Evolutionary conservation across 257 asterid species (phyloP).

Genomic region (Jacaranda mimosifolia): DNA sequence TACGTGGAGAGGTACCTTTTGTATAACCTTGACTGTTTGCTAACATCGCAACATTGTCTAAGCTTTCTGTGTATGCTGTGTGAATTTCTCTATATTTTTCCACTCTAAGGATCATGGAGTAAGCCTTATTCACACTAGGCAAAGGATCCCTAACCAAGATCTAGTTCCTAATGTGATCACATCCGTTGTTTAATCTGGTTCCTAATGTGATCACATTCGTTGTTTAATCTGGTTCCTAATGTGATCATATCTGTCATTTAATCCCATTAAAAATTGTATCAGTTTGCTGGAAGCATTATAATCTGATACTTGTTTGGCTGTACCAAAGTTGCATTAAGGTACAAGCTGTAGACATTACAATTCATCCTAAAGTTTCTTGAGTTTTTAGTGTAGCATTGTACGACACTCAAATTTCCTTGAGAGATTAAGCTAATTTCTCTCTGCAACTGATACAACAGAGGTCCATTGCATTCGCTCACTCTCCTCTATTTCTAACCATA

Average conservation of each 20-base stretch:
- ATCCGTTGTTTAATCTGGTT: too few species aligned
- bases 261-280: not conserved
- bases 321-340: not conserved
- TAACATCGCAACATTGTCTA: too few species aligned
- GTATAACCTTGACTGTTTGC: not conserved
- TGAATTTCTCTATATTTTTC: not conserved
- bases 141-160: not conserved
- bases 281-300: not conserved
- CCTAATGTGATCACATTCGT: too few species aligned
- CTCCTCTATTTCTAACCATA: not conserved
- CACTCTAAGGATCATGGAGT: not conserved
- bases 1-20: not conserved
- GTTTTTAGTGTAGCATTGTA: not conserved
- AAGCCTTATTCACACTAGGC: not conserved
- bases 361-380: not conserved
- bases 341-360: not conserved
- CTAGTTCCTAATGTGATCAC: too few species aligned
- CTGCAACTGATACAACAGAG: too few species aligned
- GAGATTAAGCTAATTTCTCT: too few species aligned
- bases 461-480: too few species aligned
- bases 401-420: too few species aligned
- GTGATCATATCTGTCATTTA: not conserved
- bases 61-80: not conserved
- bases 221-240: not conserved
- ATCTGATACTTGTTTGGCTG: not conserved